Evolutionary conservation across 306 rosid genomes (phyloP).

Genomic region (Crataegus laevigata): DNA sequence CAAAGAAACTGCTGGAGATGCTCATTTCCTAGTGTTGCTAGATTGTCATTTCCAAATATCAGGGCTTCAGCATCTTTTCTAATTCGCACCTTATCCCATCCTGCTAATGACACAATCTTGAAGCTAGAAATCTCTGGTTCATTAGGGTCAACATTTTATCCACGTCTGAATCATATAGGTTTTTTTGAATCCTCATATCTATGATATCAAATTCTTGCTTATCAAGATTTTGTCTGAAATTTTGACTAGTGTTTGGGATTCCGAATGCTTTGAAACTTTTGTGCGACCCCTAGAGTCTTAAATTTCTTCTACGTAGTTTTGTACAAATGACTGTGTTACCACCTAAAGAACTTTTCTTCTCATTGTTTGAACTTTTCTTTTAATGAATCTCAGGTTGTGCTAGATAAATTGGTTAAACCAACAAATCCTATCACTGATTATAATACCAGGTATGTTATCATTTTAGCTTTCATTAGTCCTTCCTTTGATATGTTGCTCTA

Average conservation of each 20-base stretch:
- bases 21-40: background rate
- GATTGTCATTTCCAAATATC: background rate
- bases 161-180: background rate
- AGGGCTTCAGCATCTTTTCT: background rate
- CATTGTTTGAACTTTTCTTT: background rate
- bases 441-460: conserved; percentile 68
- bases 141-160: background rate
- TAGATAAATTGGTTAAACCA: conserved; percentile 91
- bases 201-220: background rate
- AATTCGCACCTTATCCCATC: too few species aligned
- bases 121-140: background rate
- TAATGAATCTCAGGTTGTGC: conserved; percentile 55
- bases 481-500: background rate
- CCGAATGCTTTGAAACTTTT: background rate
- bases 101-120: background rate
- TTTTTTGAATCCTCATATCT: background rate
- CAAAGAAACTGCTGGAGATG: too few species aligned
- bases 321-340: background rate
- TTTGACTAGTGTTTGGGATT: background rate
- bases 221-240: background rate
- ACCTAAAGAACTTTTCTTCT: background rate
- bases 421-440: conserved; percentile 67
- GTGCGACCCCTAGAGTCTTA: background rate
- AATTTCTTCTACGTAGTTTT: background rate
- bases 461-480: background rate